Evolutionary conservation across 257 asterid species (phyloP), one percentile per base, ranked within the genome.

Genomic region (Nicotiana attenuata): DNA sequence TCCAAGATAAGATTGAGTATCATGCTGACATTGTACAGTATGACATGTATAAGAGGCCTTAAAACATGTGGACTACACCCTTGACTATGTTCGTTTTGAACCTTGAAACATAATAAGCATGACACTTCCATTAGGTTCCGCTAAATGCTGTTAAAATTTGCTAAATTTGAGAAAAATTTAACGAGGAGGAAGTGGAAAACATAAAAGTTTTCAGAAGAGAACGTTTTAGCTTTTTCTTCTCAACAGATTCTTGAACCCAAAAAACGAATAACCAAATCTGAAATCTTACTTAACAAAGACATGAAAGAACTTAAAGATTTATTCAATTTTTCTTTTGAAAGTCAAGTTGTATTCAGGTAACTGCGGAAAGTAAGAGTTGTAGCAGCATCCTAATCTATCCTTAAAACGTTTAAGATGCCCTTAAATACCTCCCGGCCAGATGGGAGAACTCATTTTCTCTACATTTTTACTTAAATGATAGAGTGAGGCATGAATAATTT

Each of bases 371-470:
- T 11, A 68, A 69, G 11, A 20, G 13, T 69, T 38, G 41, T 69
- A 7, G 16, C 57, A 38, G 28, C 56, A 38, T 69, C 77, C 57
- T 38, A 35, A 57, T 68, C 56, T 68, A 38, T 38, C 55, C 52
- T 68, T 38, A 38, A 68, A 26, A 68, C 3, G 5, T 68, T 8
- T 38, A 10, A 68, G 77, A 69, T 38, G 19, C 45, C 33, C 14
- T 5, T 71, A 3, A 13, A 20, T 45, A 71, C 33, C 45, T 69
- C n/a, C 65, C 11, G 5, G n/a, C 7, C 20, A 69, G 41, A 69
- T 35, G 57, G 33, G 77, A 38, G 77, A n/a, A n/a, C 57, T 69
- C n/a, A 69, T 69, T 38, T 69, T 20, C 77, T 68, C 56, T n/a
- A 53, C 31, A n/a, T 41, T 10, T 69, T 41, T n/a, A 20, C 45